These are phyloP conservation scores for Acrodontium crateriforme DNA, from an alignment of 2,329 filamentous ascomycete species.

Conservation along the genomic window DNA sequence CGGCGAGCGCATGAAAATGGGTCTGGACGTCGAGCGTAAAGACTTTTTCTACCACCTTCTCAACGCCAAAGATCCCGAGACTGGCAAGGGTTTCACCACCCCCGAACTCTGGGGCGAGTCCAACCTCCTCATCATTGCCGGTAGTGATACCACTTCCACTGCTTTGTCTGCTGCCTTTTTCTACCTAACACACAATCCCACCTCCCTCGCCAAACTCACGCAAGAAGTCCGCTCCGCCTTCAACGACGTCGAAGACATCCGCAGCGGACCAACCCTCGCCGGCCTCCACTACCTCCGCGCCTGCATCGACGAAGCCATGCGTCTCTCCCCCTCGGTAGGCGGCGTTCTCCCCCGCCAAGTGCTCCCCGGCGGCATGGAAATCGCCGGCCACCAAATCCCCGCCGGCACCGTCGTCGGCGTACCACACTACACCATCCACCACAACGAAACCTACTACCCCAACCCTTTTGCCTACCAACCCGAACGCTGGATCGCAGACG, in stretches of 20 bases:
- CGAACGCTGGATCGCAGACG: conserved; percentile 13
- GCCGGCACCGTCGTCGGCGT: conserved; percentile 22
- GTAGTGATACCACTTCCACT: conserved; percentile 22
- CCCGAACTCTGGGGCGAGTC: conserved; percentile 17
- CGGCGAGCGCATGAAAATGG: conserved; percentile 28
- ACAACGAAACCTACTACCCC: conserved; percentile 19
- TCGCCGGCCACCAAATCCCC: conserved; percentile 24
- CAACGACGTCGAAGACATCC: conserved; percentile 34
- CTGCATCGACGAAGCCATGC: conserved; percentile 34
- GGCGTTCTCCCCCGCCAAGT: conserved; percentile 22
- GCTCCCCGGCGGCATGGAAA: conserved; percentile 15
- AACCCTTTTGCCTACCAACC: conserved; percentile 16
- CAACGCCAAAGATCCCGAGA: conserved; percentile 19
- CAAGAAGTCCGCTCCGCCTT: conserved; percentile 29
- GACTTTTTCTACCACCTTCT: conserved; percentile 15
- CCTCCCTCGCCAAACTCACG: conserved; percentile 15
- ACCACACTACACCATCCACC: conserved; percentile 23
- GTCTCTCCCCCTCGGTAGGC: conserved; percentile 31
- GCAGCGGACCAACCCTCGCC: conserved; percentile 24
- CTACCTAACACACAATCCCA: conserved; percentile 21
- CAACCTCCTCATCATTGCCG: conserved; percentile 19
- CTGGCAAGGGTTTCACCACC: conserved; percentile 16
- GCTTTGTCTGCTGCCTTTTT: conserved; percentile 23
- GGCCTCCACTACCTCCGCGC: conserved; percentile 31
- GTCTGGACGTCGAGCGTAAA: conserved; percentile 23